Evolutionary conservation across 2,329 filamentous ascomycete species (phyloP).

Genomic region (Tolypocladium cylindrosporum): DNA sequence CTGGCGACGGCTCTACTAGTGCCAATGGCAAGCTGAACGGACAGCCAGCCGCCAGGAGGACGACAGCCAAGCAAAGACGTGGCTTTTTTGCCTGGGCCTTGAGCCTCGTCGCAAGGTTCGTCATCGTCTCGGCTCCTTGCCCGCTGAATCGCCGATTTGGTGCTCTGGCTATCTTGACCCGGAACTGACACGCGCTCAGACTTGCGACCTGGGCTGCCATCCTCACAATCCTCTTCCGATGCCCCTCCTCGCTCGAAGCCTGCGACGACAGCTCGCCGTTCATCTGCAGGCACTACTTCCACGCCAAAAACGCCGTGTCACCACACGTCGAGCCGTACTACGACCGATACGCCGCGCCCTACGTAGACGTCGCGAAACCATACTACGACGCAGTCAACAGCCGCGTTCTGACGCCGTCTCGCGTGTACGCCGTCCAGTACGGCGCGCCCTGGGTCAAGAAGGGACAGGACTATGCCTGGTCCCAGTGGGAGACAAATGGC

Average conservation of each 20-base stretch:
- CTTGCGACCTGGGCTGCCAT: constrained; percentile 80
- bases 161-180: background rate
- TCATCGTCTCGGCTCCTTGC: background rate
- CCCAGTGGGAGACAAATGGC: constrained; percentile 70
- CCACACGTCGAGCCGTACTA: constrained; percentile 84
- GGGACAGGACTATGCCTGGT: constrained; percentile 53
- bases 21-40: constrained; percentile 21
- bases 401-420: constrained; percentile 58
- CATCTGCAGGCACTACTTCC: constrained; percentile 77
- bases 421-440: constrained; percentile 58
- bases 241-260: constrained; percentile 59
- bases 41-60: constrained; percentile 14
- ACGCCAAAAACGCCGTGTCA: constrained; percentile 49
- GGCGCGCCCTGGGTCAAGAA: constrained; percentile 63
- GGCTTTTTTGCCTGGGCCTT: constrained; percentile 29
- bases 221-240: constrained; percentile 70
- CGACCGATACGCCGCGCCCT: constrained; percentile 70
- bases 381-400: constrained; percentile 59
- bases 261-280: constrained; percentile 61
- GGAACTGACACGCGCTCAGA: constrained; percentile 30
- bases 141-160: background rate
- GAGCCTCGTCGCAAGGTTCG: constrained; percentile 45
- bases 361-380: constrained; percentile 65
- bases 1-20: constrained; percentile 29
- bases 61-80: constrained; percentile 10